A percentile compares a stretch with the other conserved stretches of the same genome.
Evolutionary conservation across 345 rosid species (phyloP).

Genomic region (Salix purpurea): DNA sequence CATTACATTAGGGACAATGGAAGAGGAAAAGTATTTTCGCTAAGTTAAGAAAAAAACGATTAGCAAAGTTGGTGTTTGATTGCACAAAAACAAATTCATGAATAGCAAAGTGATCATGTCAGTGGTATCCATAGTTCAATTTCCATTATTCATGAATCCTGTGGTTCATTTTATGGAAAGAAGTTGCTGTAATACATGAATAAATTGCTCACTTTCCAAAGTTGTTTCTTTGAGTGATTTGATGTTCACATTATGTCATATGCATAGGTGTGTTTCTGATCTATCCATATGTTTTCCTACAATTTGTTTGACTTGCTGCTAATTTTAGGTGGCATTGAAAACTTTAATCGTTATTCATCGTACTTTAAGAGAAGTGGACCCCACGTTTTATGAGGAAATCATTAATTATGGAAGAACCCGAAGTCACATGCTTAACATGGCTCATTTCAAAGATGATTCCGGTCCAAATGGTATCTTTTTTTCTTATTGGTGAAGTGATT

Average conservation of each 20-base stretch:
- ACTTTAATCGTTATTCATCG: constrained; percentile 90
- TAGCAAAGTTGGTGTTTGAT: constrained; percentile 55
- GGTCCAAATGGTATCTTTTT: constrained; percentile 70
- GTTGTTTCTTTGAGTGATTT: neutral
- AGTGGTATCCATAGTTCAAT: neutral
- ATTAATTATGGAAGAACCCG: constrained; percentile 90
- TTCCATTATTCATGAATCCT: neutral
- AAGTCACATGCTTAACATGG: constrained; percentile 92
- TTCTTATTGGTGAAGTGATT: neutral
- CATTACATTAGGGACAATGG: constrained; percentile 37
- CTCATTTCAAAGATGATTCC: constrained; percentile 97
- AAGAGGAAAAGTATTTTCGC: constrained; percentile 42
- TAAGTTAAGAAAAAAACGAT: constrained; percentile 47
- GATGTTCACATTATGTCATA: constrained; percentile 1
- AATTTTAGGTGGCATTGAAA: constrained; percentile 81
- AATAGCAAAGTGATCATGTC: constrained; percentile 30
- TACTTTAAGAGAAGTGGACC: constrained; percentile 96
- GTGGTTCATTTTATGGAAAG: neutral
- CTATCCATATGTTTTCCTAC: neutral
- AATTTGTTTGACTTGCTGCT: constrained; percentile 10
- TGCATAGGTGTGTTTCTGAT: neutral
- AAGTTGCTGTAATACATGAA: neutral
- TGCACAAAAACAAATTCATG: neutral
- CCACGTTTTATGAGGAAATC: constrained; percentile 90
- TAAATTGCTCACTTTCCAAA: neutral